Evolutionary conservation across 768 basidiomycete species (phyloP), one percentile per base, ranked within the genome.

Genomic region (Podaxis mareebaensis): DNA sequence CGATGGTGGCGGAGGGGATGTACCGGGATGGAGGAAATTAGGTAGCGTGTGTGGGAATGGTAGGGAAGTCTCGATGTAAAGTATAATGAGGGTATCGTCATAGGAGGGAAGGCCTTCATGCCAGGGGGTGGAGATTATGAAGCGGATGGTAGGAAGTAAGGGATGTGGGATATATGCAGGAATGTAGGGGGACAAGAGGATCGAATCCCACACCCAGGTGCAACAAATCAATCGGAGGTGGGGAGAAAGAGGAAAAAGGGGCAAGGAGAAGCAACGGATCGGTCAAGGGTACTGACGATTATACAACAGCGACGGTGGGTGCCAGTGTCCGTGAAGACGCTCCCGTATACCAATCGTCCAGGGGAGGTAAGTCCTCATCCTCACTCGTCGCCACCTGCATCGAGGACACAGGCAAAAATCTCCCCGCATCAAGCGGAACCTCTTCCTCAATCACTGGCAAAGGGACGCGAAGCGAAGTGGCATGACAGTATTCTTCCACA

Each of bases 301-400:
- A 61, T 24, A 52, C 53, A 46, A 54, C 51, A 52, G 36, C 28
- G 30, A 56, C 38, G 22, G 42, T 24, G 17, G 58, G 38, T 24
- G 12, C 39, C 53, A 60, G 58, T 57, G 39, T 69, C 20, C 70
- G 69, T 5, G 62, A 22, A 12, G 71, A 69, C 20, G 75, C 69
- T 39, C 66, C 70, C 55, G 67, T 65, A 66, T 77, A 80, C 78
- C 79, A 81, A 40, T 76, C 76, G 64, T 81, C 79, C 40, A 78
- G 72, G 12, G 76, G 73, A 63, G 79, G 79, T 48, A 77, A 76
- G 10, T 74, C 77, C 33, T 78, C 78, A 52, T 79, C 78, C 15
- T 65, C 65, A 58, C 64, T 52, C 51, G 3, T 7, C 7, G 12
- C 20, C 30, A 56, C 40, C 38, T 44, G 60, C 36, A 63, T 36